Conservation (phyloP, 345 rosid species). For the Cardamine resedifolia region DNA sequence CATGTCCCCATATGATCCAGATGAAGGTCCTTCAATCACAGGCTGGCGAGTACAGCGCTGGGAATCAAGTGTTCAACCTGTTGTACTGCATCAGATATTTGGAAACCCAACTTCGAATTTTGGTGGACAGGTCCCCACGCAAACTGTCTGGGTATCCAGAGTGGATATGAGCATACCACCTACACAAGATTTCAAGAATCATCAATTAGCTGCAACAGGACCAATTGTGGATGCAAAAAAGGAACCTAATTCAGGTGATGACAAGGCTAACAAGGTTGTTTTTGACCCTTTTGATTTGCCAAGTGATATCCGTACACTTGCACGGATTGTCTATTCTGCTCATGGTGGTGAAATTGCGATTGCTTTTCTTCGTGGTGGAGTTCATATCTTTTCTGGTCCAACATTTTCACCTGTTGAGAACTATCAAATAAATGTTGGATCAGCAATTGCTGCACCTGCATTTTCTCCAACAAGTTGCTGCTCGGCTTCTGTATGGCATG, state of each 20-base stretch:
- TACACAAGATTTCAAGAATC: slow-evolving; percentile 71
- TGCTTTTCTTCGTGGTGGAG: slow-evolving; percentile 95
- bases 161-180: slow-evolving; percentile 96
- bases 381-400: slow-evolving; percentile 97
- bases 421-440: slow-evolving; percentile 94
- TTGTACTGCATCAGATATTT: slow-evolving; percentile 95
- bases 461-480: slow-evolving; percentile 99
- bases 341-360: slow-evolving; percentile 98
- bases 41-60: slow-evolving; percentile 99
- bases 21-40: slow-evolving; percentile 99
- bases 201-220: slow-evolving; percentile 56
- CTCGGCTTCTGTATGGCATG: slow-evolving; percentile 99
- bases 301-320: slow-evolving; percentile 92
- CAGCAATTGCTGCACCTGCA: slow-evolving; percentile 97
- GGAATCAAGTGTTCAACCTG: slow-evolving; percentile 98
- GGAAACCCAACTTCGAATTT: slow-evolving; percentile 92
- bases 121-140: slow-evolving; percentile 94
- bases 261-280: slow-evolving; percentile 64
- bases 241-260: slow-evolving; percentile 52
- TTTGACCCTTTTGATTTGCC: slow-evolving; percentile 99
- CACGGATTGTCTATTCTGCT: slow-evolving; percentile 94
- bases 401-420: slow-evolving; percentile 82
- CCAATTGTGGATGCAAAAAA: slow-evolving; percentile 53
- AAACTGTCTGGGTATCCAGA: slow-evolving; percentile 95
- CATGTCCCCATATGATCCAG: slow-evolving; percentile 99